Evolutionary conservation across 2,329 filamentous ascomycete species (phyloP).

Genomic region (Malbranchea zuffiana): DNA sequence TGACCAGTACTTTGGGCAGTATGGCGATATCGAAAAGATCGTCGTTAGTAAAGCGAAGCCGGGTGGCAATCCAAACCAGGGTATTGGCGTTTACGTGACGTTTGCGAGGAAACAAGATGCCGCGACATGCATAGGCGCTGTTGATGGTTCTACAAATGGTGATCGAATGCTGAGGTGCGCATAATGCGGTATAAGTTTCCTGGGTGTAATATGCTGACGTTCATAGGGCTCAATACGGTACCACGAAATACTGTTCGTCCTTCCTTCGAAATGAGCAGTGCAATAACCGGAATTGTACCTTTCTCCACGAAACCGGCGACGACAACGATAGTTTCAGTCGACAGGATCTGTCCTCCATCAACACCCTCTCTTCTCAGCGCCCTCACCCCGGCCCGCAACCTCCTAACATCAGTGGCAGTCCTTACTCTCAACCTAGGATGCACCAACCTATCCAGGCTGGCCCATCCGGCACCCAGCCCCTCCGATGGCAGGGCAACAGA

Average conservation of each 20-base stretch:
- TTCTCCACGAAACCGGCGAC: constrained; percentile 94
- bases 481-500: constrained; percentile 64
- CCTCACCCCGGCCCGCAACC: constrained; percentile 31
- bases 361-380: constrained; percentile 70
- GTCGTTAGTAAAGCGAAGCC: constrained; percentile 95
- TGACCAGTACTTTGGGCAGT: constrained; percentile 92
- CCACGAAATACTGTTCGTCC: constrained; percentile 96
- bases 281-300: constrained; percentile 94
- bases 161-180: constrained; percentile 72
- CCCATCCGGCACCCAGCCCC: constrained; percentile 45
- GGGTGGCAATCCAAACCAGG: constrained; percentile 57
- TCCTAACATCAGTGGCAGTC: not conserved
- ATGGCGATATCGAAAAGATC: constrained; percentile 96
- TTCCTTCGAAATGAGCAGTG: constrained; percentile 91
- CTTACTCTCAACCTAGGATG: constrained; percentile 2
- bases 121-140: constrained; percentile 75
- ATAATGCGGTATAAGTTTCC: constrained; percentile 22
- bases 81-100: constrained; percentile 95
- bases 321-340: constrained; percentile 94
- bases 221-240: constrained; percentile 60
- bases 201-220: not conserved
- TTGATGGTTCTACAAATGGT: constrained; percentile 85
- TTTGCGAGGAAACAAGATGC: constrained; percentile 89
- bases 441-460: constrained; percentile 39
- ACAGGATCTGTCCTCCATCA: constrained; percentile 89